These are phyloP conservation scores for Lentinus brumalis DNA, from an alignment of 768 basidiomycete species.

Conservation along the genomic window DNA sequence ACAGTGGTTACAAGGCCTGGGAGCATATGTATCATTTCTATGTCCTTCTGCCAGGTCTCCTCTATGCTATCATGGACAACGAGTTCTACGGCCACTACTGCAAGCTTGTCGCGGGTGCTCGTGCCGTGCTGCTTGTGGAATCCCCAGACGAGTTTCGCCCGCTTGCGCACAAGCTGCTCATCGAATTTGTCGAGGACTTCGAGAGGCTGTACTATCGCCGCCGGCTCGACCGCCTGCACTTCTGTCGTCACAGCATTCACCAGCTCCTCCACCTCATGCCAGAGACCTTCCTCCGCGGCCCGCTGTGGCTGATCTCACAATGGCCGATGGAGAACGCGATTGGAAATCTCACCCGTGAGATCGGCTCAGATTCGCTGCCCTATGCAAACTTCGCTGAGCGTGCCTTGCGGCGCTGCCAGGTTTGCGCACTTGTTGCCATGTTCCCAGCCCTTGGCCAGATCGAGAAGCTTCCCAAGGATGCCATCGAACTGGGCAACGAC, in stretches of 20 bases:
- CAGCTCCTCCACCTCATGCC: conserved; percentile 30
- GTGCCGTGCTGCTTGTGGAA: no score
- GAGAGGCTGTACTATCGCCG: no score
- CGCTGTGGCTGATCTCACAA: conserved; percentile 10
- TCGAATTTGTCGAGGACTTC: no score
- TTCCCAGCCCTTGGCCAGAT: no score
- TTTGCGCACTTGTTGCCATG: no score
- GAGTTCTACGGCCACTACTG: conserved; percentile 25
- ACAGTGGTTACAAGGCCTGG: conserved; percentile 34
- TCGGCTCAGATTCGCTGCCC: conserved; percentile 27
- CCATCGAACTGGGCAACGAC: not conserved
- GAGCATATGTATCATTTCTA: conserved; percentile 28
- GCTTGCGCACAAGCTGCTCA: no score
- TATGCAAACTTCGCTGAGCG: conserved; percentile 24
- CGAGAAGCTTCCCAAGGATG: not conserved
- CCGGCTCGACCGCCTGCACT: conserved; percentile 37
- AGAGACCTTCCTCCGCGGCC: conserved; percentile 26
- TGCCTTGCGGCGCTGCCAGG: not conserved
- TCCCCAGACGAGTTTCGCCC: no score
- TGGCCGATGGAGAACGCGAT: conserved; percentile 28
- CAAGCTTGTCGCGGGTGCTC: no score
- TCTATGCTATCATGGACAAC: conserved; percentile 20
- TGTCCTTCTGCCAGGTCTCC: conserved; percentile 28
- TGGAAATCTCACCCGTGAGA: conserved; percentile 28
- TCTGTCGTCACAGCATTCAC: conserved; percentile 36